These are phyloP conservation scores for Aphanomyces invadans DNA, from an alignment of 352 stramenopile species.

Conservation along the genomic window DNA sequence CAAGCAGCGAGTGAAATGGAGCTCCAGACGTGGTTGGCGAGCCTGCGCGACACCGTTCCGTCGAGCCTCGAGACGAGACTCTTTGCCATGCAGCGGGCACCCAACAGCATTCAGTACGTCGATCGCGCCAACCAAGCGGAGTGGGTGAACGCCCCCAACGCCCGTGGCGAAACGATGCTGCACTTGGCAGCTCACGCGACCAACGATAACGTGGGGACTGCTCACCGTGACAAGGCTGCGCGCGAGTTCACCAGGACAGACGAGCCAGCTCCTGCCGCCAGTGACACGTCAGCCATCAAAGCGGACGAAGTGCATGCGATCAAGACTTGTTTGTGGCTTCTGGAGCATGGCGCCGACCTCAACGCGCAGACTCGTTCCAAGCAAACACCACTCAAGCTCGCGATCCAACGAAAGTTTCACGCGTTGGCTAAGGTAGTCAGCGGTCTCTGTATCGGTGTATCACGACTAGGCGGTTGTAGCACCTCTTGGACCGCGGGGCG, in stretches of 20 bases:
- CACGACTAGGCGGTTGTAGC: too few species aligned
- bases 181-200: conserved; percentile 44
- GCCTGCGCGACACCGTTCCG: conserved; percentile 66
- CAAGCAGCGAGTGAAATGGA: conserved; percentile 75
- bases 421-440: conserved; percentile 42
- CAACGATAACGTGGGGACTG: conserved; percentile 1
- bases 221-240: too few species aligned
- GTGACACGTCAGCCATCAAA: conserved; percentile 26
- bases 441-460: too few species aligned
- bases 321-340: conserved; percentile 57
- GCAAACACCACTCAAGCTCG: conserved; percentile 52
- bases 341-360: conserved; percentile 63
- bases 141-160: conserved; percentile 24
- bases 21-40: conserved; percentile 83
- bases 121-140: conserved; percentile 3
- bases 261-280: too few species aligned
- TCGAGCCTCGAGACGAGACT: conserved; percentile 65
- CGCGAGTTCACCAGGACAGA: too few species aligned
- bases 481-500: conserved; percentile 45
- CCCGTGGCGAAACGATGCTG: conserved; percentile 46
- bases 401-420: conserved; percentile 41
- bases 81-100: conserved; percentile 69
- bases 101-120: conserved; percentile 8
- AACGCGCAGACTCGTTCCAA: too few species aligned
- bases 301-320: conserved; percentile 43